Base-by-base conservation (phyloP, 345 rosid species). In the Eucalyptus sp. region DNA sequence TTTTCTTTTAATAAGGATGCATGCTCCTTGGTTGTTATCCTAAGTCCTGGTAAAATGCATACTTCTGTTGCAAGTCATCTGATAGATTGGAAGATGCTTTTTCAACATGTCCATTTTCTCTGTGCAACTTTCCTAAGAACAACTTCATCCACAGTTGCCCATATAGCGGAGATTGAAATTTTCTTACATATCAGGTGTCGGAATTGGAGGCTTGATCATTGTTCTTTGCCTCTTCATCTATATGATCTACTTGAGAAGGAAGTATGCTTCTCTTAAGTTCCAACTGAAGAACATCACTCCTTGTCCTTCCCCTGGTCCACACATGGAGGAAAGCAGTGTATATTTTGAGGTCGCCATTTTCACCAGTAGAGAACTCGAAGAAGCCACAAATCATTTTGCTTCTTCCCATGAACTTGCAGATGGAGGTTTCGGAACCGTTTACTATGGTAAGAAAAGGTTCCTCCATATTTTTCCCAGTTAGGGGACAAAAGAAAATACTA, bases 341-440 rank as follows among this genome's bases (percentile, higher is more conserved):
- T 93, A 88, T 87, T 94, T 92, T 56, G 92, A 94, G 33, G 92
- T 94, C 86, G 93, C 93, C n/a, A 89, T 93, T 89, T 95, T 95
- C 94, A 91, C 95, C 62, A 92, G 92, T 14, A 79, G 44, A 13
- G 96, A 95, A 90, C 96, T 95, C 87, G 90, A 93, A 88, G 90
- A 92, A 90, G 95, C 95, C 52, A 94, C 96, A 44, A 71, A 91
- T 88, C 89, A 93, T 88, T 94, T 95, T 89, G 91, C 90, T 46
- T 62, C 85, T 66, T 93, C 92, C 3, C 92, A 92, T 79, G 90
- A 92, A 88, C 92, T 96, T 66, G 96, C 94, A 88, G 94, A 93
- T 88, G 97, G 97, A 84, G 98, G 97, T 50, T 95, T 92, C 50
- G 98, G 98, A 68, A 92, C 93, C 24, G 98, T 96, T 2, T 95